phyloP scores from a whole-genome alignment of 257 asterid species.

The Gentiana straminea region DNA sequence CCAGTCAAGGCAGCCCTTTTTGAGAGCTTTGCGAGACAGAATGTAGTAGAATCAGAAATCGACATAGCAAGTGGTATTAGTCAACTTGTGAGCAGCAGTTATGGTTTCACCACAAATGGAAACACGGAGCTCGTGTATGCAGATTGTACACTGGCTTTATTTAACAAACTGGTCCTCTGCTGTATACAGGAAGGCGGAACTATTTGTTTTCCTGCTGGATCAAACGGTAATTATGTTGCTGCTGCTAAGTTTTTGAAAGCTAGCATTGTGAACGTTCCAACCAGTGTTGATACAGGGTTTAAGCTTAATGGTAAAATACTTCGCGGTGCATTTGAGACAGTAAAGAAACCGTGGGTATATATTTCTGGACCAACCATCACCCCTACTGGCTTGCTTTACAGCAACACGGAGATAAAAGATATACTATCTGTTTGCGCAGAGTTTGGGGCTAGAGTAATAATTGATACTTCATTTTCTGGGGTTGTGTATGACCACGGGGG shows the following conservation, averaged over 20 bases:
- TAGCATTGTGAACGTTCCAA: constrained; percentile 39
- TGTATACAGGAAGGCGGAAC: constrained; percentile 90
- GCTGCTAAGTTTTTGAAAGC: constrained; percentile 77
- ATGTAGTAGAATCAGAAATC: constrained; percentile 69
- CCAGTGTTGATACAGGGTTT: constrained; percentile 50
- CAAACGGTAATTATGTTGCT: constrained; percentile 78
- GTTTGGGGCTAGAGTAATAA: constrained; percentile 61
- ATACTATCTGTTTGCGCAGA: constrained; percentile 56
- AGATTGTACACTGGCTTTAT: constrained; percentile 63
- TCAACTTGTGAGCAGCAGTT: constrained; percentile 45
- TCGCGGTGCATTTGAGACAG: constrained; percentile 28
- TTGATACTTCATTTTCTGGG: constrained; percentile 94
- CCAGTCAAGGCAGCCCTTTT: constrained; percentile 89
- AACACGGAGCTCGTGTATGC: constrained; percentile 63
- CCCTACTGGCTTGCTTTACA: constrained; percentile 79
- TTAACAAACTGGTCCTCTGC: constrained; percentile 73
- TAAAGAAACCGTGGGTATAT: constrained; percentile 76
- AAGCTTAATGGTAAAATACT: constrained; percentile 61
- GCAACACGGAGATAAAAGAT: constrained; percentile 62
- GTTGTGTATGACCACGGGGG: constrained; percentile 48
- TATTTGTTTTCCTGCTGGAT: constrained; percentile 76
- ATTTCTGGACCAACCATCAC: constrained; percentile 83
- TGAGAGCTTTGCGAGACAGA: constrained; percentile 96
- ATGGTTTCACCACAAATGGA: constrained; percentile 45
- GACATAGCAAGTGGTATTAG: constrained; percentile 60